phyloP scores from a whole-genome alignment of 257 asterid species.

The Galeopsis tetrahit region DNA sequence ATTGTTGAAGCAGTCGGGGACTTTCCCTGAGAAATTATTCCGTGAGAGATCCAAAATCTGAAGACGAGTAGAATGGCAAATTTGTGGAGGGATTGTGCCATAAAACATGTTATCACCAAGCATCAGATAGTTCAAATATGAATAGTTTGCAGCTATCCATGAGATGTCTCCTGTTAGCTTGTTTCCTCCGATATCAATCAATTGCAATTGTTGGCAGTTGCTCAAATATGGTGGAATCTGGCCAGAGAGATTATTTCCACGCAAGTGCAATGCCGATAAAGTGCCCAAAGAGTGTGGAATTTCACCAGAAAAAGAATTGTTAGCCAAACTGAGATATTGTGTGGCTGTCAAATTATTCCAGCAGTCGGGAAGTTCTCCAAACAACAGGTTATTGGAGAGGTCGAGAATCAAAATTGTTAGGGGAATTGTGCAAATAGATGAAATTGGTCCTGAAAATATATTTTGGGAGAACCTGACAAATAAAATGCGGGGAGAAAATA shows the following conservation, averaged over 20 bases:
- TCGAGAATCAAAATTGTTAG: constrained; percentile 26
- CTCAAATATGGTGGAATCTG: constrained; percentile 34
- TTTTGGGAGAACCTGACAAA: constrained; percentile 37
- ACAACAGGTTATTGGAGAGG: constrained; percentile 35
- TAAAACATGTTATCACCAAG: constrained; percentile 34
- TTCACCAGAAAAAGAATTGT: constrained; percentile 32
- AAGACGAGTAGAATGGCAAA: constrained; percentile 37
- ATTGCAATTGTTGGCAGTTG: constrained; percentile 28
- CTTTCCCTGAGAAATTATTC: constrained; percentile 40
- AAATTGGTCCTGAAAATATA: constrained; percentile 39
- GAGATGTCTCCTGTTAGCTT: constrained; percentile 32
- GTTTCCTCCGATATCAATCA: constrained; percentile 47
- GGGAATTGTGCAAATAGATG: constrained; percentile 32
- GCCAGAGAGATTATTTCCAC: constrained; percentile 41
- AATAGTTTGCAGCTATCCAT: constrained; percentile 34
- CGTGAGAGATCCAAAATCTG: constrained; percentile 49
- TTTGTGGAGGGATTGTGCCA: constrained; percentile 42
- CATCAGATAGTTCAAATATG: constrained; percentile 26
- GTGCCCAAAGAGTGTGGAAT: constrained; percentile 34
- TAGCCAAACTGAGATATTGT: constrained; percentile 24
- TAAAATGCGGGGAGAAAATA: constrained; percentile 3
- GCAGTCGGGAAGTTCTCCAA: constrained; percentile 40
- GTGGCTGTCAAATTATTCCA: constrained; percentile 31
- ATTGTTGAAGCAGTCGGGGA: constrained; percentile 44
- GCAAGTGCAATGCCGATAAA: constrained; percentile 19